A percentile compares a stretch with the other conserved stretches of the same genome.
phyloP scores from a whole-genome alignment of 2,329 filamentous ascomycete genomes.

The Cladophialophora immunda region DNA sequence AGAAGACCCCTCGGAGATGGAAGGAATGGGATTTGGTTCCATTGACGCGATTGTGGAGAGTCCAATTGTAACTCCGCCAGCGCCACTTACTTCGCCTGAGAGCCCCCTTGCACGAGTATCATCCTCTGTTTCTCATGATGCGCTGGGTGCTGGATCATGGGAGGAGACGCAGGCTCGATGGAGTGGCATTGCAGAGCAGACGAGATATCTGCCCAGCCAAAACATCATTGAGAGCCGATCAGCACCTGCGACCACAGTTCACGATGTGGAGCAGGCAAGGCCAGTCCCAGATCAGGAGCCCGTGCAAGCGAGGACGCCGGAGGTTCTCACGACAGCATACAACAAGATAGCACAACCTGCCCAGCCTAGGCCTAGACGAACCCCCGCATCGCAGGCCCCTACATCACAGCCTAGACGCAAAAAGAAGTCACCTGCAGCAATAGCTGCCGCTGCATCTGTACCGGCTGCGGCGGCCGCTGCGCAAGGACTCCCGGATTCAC shows the following conservation, averaged over 20 bases:
- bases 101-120: slow-evolving; percentile 32
- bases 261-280: background rate
- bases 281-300: slow-evolving; percentile 14
- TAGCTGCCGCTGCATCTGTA: slow-evolving; percentile 31
- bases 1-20: slow-evolving; percentile 44
- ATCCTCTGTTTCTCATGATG: slow-evolving; percentile 13
- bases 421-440: slow-evolving; percentile 33
- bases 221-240: background rate
- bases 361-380: slow-evolving; percentile 1
- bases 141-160: slow-evolving; percentile 37
- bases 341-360: slow-evolving; percentile 7
- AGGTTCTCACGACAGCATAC: background rate
- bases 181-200: slow-evolving; percentile 40
- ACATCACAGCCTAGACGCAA: slow-evolving; percentile 27
- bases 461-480: slow-evolving; percentile 21
- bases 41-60: slow-evolving; percentile 59
- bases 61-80: slow-evolving; percentile 35
- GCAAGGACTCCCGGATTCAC: slow-evolving; percentile 16
- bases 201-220: slow-evolving; percentile 18
- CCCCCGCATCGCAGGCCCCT: background rate
- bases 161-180: slow-evolving; percentile 44
- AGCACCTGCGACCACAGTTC: background rate
- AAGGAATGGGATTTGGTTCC: slow-evolving; percentile 57
- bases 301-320: background rate
- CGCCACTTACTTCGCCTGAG: slow-evolving; percentile 25